Conservation (phyloP, 495 filamentous ascomycete genomes). For the Hypoxylon cercidicola region DNA sequence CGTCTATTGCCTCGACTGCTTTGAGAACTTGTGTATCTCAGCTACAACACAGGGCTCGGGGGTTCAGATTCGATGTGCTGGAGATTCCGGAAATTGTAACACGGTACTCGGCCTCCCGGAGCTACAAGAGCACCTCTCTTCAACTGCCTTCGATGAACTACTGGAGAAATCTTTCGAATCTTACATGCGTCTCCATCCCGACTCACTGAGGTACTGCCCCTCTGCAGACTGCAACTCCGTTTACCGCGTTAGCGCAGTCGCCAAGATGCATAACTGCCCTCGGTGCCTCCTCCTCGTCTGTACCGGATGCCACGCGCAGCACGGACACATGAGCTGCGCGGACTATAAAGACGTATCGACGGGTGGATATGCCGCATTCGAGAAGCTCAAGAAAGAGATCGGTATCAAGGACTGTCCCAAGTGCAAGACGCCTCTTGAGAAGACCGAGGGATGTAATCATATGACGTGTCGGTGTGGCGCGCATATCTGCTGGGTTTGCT, state of each 20-base stretch:
- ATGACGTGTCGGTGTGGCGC: conserved; percentile 61
- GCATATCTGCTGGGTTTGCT: conserved; percentile 64
- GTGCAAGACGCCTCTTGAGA: conserved; percentile 57
- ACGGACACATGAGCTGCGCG: conserved; percentile 51
- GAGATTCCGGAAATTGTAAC: too few relatives aligned
- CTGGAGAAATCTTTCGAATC: conserved; percentile 50
- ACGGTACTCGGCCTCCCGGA: too few relatives aligned
- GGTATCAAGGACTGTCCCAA: conserved; percentile 52
- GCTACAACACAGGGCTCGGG: too few relatives aligned
- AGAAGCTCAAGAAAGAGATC: conserved; percentile 41
- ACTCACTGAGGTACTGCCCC: conserved; percentile 51
- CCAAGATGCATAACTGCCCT: conserved; percentile 48
- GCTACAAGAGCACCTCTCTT: conserved; percentile 50
- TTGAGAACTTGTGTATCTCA: too few relatives aligned
- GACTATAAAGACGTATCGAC: conserved; percentile 47
- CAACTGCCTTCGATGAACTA: conserved; percentile 51
- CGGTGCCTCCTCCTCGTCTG: conserved; percentile 51
- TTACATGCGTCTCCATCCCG: conserved; percentile 49
- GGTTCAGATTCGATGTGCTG: too few relatives aligned
- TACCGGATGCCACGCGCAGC: conserved; percentile 50
- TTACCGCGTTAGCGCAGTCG: conserved; percentile 45
- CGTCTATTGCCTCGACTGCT: too few relatives aligned
- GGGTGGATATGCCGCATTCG: conserved; percentile 41
- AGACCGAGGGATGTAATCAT: conserved; percentile 59
- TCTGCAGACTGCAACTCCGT: conserved; percentile 54